Conservation (phyloP, 805 yeast species). For the Maudiozyma barnettii region DNA sequence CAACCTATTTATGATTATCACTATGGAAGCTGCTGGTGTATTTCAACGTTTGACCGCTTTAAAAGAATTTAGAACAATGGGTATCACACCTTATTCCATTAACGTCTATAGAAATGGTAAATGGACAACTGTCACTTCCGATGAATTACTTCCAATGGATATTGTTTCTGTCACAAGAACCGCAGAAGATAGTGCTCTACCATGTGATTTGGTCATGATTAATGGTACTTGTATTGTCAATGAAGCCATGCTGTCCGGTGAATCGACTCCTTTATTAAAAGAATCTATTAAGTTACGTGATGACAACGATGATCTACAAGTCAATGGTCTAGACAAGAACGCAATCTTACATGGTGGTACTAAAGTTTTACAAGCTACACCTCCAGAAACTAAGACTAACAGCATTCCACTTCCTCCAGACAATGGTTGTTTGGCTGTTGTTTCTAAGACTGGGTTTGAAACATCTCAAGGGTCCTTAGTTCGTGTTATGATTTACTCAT, state of each 20-base stretch:
- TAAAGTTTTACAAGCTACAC: conserved; percentile 81
- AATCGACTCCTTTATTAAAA: conserved; percentile 90
- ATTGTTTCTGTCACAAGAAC: conserved; percentile 81
- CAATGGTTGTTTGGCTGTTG: conserved; percentile 83
- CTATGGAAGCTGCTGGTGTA: conserved; percentile 90
- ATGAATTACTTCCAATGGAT: conserved; percentile 83
- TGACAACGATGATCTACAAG: conserved; percentile 50
- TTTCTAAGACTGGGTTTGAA: conserved; percentile 93
- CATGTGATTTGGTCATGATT: conserved; percentile 80
- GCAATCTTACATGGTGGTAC: conserved; percentile 93
- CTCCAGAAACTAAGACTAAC: conserved; percentile 40
- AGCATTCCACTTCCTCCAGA: conserved; percentile 69
- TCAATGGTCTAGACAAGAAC: conserved; percentile 82
- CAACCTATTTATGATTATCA: conserved; percentile 81
- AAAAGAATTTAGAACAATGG: conserved; percentile 95
- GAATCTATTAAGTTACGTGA: conserved; percentile 87
- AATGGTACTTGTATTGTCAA: conserved; percentile 93
- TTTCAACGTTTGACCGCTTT: conserved; percentile 92
- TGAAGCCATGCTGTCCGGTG: conserved; percentile 98
- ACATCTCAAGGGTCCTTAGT: conserved; percentile 96
- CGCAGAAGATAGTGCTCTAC: conserved; percentile 81
- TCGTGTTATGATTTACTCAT: conserved; percentile 93
- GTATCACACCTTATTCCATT: conserved; percentile 80
- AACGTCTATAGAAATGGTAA: conserved; percentile 58
- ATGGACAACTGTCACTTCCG: conserved; percentile 66